Evolutionary conservation across 768 basidiomycete species (phyloP).

Genomic region (Xerocomus brunneocitrinus): DNA sequence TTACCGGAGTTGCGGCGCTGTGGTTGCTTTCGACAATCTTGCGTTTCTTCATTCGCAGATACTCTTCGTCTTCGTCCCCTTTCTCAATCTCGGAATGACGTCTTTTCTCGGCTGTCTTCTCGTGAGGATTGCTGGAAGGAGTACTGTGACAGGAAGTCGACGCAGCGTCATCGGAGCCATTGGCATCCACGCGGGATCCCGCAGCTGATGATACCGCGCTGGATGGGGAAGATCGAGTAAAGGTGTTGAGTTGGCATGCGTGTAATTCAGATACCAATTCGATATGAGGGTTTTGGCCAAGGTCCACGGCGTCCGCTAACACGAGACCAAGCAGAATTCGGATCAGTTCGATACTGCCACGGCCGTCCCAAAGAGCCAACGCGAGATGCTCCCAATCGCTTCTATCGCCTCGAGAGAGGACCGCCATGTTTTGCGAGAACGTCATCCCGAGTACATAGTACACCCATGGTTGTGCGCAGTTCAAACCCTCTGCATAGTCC

Average conservation of each 20-base stretch:
- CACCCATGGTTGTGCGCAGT: slow-evolving; percentile 6
- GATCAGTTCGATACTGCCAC: slow-evolving; percentile 11
- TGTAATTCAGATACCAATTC: not conserved
- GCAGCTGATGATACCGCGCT: not conserved
- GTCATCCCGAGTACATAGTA: slow-evolving; percentile 5
- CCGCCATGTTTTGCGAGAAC: not conserved
- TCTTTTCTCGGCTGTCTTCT: not conserved
- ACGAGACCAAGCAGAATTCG: slow-evolving; percentile 14
- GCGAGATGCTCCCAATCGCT: slow-evolving; percentile 9
- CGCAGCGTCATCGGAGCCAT: not conserved
- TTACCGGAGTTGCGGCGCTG: too few species aligned
- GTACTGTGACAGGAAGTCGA: not conserved
- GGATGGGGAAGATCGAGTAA: too few species aligned
- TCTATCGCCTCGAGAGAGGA: slow-evolving; percentile 8
- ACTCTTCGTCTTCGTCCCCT: not conserved
- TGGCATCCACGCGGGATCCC: not conserved
- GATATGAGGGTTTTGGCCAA: slow-evolving; percentile 8
- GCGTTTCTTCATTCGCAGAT: not conserved
- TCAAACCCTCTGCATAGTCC: slow-evolving; percentile 3
- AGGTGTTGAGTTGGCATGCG: not conserved
- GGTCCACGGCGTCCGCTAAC: not conserved
- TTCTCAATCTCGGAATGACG: not conserved
- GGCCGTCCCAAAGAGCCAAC: not conserved
- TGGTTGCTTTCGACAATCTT: not conserved
- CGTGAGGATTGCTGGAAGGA: not conserved